Percentiles rank a stretch among this genome's conserved stretches.
phyloP scores from a whole-genome alignment of 768 basidiomycete species.

The Russula virescens region DNA sequence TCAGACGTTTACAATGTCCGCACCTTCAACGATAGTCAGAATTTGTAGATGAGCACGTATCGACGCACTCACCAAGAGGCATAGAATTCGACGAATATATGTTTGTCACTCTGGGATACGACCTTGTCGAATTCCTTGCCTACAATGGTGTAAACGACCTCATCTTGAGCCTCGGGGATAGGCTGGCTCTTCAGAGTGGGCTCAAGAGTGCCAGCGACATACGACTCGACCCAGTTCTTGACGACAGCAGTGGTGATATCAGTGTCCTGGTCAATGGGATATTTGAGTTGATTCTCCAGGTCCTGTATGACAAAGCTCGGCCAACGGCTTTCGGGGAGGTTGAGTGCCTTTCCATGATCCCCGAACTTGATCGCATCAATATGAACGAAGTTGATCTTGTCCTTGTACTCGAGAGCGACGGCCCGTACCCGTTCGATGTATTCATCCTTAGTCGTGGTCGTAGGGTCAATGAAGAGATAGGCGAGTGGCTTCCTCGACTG shows the following conservation, averaged over 20 bases:
- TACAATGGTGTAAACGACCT: conserved; percentile 77
- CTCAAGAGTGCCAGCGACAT: conserved; percentile 62
- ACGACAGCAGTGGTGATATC: conserved; percentile 53
- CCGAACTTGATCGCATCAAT: conserved; percentile 94
- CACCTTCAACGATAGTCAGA: conserved; percentile 46
- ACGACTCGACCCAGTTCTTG: conserved; percentile 56
- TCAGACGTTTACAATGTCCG: conserved; percentile 95
- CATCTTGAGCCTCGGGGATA: conserved; percentile 77
- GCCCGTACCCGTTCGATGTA: conserved; percentile 65
- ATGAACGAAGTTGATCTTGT: conserved; percentile 94
- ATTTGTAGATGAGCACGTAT: neutral
- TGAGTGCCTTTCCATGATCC: conserved; percentile 93
- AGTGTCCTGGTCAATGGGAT: conserved; percentile 68
- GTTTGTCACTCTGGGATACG: conserved; percentile 82
- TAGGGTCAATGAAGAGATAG: conserved; percentile 90
- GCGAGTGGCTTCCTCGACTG: conserved; percentile 79
- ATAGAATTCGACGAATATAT: conserved; percentile 95
- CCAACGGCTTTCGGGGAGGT: conserved; percentile 81
- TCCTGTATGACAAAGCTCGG: conserved; percentile 94
- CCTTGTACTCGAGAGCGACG: conserved; percentile 74
- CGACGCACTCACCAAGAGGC: conserved; percentile 75
- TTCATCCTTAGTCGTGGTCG: conserved; percentile 54
- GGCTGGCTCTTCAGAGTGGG: conserved; percentile 89
- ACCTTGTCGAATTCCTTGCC: conserved; percentile 86
- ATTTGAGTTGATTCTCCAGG: conserved; percentile 78